Percentiles rank a stretch among this genome's conserved stretches.
Evolutionary conservation across 768 basidiomycete genomes (phyloP).

Genomic region (Boletus edulis): DNA sequence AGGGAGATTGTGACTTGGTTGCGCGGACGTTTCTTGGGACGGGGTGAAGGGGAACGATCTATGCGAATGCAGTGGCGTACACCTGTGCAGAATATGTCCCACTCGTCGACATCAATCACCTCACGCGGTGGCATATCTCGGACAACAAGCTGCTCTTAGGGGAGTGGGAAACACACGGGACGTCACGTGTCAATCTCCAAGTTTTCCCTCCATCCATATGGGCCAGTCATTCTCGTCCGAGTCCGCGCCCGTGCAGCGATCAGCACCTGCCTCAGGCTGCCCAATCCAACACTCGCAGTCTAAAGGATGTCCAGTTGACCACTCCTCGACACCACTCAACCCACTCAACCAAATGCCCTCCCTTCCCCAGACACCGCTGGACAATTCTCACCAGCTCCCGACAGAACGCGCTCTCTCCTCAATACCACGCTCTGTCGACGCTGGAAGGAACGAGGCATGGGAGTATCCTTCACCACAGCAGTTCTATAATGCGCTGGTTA

Average conservation of each 20-base stretch:
- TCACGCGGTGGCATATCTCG: slow-evolving; percentile 8
- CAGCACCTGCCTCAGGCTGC: slow-evolving; percentile 27
- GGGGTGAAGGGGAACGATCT: slow-evolving; percentile 12
- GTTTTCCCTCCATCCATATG: slow-evolving; percentile 3
- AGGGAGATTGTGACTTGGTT: slow-evolving; percentile 10
- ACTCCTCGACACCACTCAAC: slow-evolving; percentile 50
- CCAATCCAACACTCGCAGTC: slow-evolving; percentile 39
- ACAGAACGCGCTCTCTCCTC: slow-evolving; percentile 75
- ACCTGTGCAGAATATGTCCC: slow-evolving; percentile 20
- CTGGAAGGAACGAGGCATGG: slow-evolving; percentile 50
- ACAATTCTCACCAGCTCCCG: slow-evolving; percentile 62
- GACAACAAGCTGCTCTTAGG: background rate
- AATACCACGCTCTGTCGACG: slow-evolving; percentile 66
- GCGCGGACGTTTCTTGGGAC: slow-evolving; percentile 9
- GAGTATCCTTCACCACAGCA: slow-evolving; percentile 98
- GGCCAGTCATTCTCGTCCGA: slow-evolving; percentile 16
- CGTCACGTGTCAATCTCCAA: slow-evolving; percentile 10
- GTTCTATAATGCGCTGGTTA: slow-evolving; percentile 94
- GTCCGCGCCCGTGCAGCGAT: background rate
- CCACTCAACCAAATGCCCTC: slow-evolving; percentile 84
- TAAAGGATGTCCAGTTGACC: slow-evolving; percentile 62
- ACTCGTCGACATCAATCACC: slow-evolving; percentile 29
- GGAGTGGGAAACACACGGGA: background rate
- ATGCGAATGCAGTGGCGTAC: slow-evolving; percentile 14
- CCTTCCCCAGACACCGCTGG: slow-evolving; percentile 64